Conservation (phyloP, 2,329 filamentous ascomycete genomes). For the Stagonosporopsis cucurbitacearum region DNA sequence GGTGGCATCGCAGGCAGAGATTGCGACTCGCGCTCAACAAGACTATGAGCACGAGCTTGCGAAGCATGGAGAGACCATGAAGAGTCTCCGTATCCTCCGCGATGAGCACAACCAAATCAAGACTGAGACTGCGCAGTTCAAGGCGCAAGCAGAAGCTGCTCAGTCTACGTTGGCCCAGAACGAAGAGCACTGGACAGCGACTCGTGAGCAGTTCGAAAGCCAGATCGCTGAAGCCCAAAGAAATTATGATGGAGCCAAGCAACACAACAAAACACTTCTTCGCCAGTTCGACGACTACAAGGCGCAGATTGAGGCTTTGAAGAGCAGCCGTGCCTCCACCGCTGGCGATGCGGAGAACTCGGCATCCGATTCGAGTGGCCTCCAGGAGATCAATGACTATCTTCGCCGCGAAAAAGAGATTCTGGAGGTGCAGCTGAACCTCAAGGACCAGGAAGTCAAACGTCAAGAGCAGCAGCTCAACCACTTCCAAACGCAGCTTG, state of each 20-base stretch:
- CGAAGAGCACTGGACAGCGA: constrained; percentile 86
- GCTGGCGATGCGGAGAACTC: constrained; percentile 59
- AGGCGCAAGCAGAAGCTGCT: constrained; percentile 83
- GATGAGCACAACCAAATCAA: constrained; percentile 82
- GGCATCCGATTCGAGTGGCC: constrained; percentile 69
- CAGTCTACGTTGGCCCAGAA: constrained; percentile 79
- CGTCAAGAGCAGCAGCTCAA: constrained; percentile 89
- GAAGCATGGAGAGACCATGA: constrained; percentile 95
- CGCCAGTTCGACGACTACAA: constrained; percentile 85
- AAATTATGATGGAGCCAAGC: constrained; percentile 81
- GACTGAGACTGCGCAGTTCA: constrained; percentile 75
- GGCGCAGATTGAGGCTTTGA: constrained; percentile 77
- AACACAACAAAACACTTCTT: constrained; percentile 90
- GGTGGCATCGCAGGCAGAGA: constrained; percentile 89
- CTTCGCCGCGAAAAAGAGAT: constrained; percentile 97
- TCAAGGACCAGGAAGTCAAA: constrained; percentile 86
- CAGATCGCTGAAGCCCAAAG: constrained; percentile 81
- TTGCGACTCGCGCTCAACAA: constrained; percentile 89
- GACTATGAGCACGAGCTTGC: constrained; percentile 94
- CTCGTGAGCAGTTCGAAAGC: constrained; percentile 78
- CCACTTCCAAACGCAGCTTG: constrained; percentile 84
- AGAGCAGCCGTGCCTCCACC: constrained; percentile 71
- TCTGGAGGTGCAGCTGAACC: constrained; percentile 91
- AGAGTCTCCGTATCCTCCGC: constrained; percentile 78
- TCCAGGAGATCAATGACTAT: constrained; percentile 90